These are phyloP conservation scores for Taiozyma sp. DNA, from an alignment of 1,139 yeast species.

Conservation along the genomic window DNA sequence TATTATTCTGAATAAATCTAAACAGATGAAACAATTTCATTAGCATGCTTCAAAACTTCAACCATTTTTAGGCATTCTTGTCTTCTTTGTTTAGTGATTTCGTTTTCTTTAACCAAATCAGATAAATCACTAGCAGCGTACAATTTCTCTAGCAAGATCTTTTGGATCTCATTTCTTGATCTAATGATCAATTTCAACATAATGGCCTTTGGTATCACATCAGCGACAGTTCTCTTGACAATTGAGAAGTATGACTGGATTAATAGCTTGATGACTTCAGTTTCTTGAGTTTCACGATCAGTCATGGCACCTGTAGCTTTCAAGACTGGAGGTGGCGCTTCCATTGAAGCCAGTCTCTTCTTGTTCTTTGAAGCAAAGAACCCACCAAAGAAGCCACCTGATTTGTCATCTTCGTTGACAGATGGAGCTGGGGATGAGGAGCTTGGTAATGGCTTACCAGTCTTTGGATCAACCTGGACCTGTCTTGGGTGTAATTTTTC, in stretches of 20 bases:
- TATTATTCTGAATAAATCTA: slow-evolving; percentile 24
- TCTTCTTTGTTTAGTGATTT: slow-evolving; percentile 88
- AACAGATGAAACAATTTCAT: slow-evolving; percentile 87
- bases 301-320: slow-evolving; percentile 95
- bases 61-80: slow-evolving; percentile 95
- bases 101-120: slow-evolving; percentile 87
- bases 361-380: slow-evolving; percentile 91
- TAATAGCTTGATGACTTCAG: slow-evolving; percentile 91
- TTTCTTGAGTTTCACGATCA: slow-evolving; percentile 94
- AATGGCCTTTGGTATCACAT: slow-evolving; percentile 90
- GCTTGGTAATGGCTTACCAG: slow-evolving; percentile 69
- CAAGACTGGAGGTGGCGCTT: slow-evolving; percentile 93
- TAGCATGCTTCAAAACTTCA: slow-evolving; percentile 81
- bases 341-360: slow-evolving; percentile 93
- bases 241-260: slow-evolving; percentile 88
- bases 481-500: slow-evolving; percentile 88
- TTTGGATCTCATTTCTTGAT: slow-evolving; percentile 86
- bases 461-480: slow-evolving; percentile 84
- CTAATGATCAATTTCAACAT: slow-evolving; percentile 85
- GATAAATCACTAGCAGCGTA: slow-evolving; percentile 74
- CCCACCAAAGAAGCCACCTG: slow-evolving; percentile 86
- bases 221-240: slow-evolving; percentile 91
- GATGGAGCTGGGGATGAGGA: slow-evolving; percentile 28
- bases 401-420: slow-evolving; percentile 37
- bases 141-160: slow-evolving; percentile 80